phyloP scores from a whole-genome alignment of 2,329 filamentous ascomycete species.

The Ophiostoma sp. region DNA sequence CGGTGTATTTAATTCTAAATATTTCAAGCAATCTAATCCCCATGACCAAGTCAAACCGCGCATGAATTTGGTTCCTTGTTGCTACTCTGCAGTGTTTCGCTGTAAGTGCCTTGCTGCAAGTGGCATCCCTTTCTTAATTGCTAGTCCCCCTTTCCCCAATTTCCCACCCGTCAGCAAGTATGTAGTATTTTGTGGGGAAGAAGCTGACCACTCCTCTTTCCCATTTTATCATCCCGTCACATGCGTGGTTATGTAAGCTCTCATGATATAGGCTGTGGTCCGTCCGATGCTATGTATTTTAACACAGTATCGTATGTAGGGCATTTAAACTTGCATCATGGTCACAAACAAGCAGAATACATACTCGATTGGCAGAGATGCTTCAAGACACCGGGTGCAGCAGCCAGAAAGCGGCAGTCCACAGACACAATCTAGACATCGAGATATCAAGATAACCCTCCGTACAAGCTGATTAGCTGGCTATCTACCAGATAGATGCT shows the following conservation, averaged over 20 bases:
- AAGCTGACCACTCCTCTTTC: not conserved
- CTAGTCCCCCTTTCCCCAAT: not conserved
- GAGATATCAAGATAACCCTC: too few relatives aligned
- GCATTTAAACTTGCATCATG: too few relatives aligned
- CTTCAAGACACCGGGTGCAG: not conserved
- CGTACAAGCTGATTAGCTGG: not conserved
- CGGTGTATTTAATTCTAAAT: not conserved
- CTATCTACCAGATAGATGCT: not conserved
- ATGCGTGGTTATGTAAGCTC: not conserved
- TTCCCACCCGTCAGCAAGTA: not conserved
- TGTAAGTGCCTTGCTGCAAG: not conserved
- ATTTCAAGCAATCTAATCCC: not conserved
- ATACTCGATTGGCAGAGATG: not conserved
- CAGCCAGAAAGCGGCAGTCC: not conserved
- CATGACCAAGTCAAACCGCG: not conserved
- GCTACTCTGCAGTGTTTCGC: not conserved
- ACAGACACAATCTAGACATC: not conserved
- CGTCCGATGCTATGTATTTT: too few relatives aligned
- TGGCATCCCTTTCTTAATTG: not conserved
- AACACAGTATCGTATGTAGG: too few relatives aligned
- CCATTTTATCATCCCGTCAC: not conserved
- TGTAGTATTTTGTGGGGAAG: conserved; percentile 2
- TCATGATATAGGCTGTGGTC: not conserved
- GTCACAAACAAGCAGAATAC: not conserved
- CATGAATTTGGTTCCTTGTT: not conserved